Evolutionary conservation across 2,329 filamentous ascomycete genomes (phyloP), one percentile per base, ranked within the genome.

Genomic region (Pestalotiopsis sp.): DNA sequence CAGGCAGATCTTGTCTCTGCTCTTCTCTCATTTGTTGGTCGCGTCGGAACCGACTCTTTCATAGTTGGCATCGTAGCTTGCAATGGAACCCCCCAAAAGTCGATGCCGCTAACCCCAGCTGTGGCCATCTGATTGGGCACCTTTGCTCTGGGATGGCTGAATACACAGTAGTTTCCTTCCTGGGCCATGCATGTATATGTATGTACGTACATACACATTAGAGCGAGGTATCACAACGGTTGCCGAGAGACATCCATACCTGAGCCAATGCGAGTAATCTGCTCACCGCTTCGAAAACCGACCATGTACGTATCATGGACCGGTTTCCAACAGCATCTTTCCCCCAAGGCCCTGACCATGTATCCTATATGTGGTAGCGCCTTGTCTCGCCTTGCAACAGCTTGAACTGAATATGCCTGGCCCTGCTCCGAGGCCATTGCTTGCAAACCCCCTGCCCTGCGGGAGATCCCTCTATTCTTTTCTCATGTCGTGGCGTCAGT

Each of bases 91-190:
- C 59, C 59, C 59, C 26, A 62, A 35, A 35, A 5, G n/a, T 38
- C 35, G 26, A 38, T 38, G 11, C 24, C 24, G 26, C 24, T 39
- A 17, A 52, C 56, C 30, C 52, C 26, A 14, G 22, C 30, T 26
- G 20, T 56, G 22, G 35, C 7, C 40, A 10, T 65, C 44, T 65
- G 62, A 65, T 65, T 65, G 62, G 62, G 48, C 35, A 65, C 62
- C 62, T 39, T 44, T 65, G 24, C 48, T 20, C 48, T 56, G 62
- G 62, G 62, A 44, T 65, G 62, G 62, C 62, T 65, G 48, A 56
- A 55, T 0, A 24, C 24, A 24, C 24, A 24, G 24, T 65, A 65
- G 22, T 38, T 44, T 14, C 13, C 60, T 55, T 22, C 24, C 59
- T 30, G 17, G 52, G 40, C 62, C 62, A 65, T 40, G 62, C 62